Base-by-base conservation (phyloP, 2,329 filamentous ascomycete genomes). In the Sarocladium oryzae region DNA sequence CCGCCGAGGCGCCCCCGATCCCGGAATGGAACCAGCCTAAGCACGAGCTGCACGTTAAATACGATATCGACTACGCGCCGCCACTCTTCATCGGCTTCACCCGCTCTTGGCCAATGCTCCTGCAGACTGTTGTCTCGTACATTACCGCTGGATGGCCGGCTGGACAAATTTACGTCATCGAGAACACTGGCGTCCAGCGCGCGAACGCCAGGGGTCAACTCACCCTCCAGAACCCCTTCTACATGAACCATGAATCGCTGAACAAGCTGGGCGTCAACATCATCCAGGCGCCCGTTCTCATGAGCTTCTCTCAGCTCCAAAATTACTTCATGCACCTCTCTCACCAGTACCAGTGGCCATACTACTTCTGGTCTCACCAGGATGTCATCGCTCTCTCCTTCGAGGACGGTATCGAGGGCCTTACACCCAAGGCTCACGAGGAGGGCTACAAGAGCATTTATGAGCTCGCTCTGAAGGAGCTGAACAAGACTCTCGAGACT, bases 71-170 rank as follows among this genome's bases (percentile, higher is more conserved):
- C 4, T 54, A 63, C 32, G 57, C 65, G 5, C 74, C 79, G 3
- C 77, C 79, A 2, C 69, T 83, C 8, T 67, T 82, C 46, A 79
- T 82, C 54, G 76, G 78, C n/a, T 83, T 82, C 64, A 80, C 78
- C 0, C 69, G 77, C 30, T 35, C 20, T 10, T 20, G 6, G 11
- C 52, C 57, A 35, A 54, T 51, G 23, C 50, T 49, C 9, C 43
- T 51, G 11, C 45, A 54, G 50, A 49, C 53, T n/a, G 48, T 49
- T 28, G 51, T 55, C 9, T 74, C 70, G 10, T 83, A 82, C 61
- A 74, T 83, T 55, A 75, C 78, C 1, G 75, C 77, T 2, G 79
- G 79, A 46, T 83, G 79, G 78, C 79, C 78, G 2, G 63, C 76
- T 0, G 66, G 67, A 18, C 72, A 81, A 55, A 81, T 83, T 53